Evolutionary conservation across 1,284 basidiomycete genomes (phyloP).

Genomic region (Boletus smithii): DNA sequence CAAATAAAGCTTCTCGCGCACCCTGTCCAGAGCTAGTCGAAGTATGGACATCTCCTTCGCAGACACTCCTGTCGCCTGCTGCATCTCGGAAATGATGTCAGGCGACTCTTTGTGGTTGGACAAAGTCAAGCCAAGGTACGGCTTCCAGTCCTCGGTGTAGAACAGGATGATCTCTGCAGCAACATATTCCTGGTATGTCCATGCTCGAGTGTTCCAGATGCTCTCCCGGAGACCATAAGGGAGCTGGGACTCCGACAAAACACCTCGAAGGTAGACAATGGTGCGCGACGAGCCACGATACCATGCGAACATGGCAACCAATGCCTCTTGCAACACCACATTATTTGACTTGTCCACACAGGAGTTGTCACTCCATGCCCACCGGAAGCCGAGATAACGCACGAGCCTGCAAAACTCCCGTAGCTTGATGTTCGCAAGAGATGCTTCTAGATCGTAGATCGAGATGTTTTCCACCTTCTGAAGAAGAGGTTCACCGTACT

Average conservation of each 20-base stretch:
- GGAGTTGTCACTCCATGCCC: constrained; percentile 1
- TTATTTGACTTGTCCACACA: constrained; percentile 7
- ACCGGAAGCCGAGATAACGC: constrained; percentile 2
- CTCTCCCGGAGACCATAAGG: constrained; percentile 1
- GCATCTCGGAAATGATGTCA: constrained; percentile 1
- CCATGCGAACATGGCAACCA: constrained; percentile 1
- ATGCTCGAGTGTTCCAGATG: constrained; percentile 4
- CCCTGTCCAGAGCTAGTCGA: constrained; percentile 1
- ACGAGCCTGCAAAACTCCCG: constrained; percentile 3
- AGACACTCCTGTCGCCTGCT: neutral
- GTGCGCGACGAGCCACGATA: neutral
- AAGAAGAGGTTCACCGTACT: neutral
- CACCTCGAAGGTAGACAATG: neutral
- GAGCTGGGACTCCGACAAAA: neutral
- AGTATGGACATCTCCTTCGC: neutral
- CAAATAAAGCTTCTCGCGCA: constrained; percentile 8
- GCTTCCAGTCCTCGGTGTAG: neutral
- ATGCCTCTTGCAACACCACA: constrained; percentile 8
- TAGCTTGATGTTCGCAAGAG: constrained; percentile 6
- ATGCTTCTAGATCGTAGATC: constrained; percentile 4
- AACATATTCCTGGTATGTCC: no score
- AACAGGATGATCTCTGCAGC: neutral
- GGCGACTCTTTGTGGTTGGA: constrained; percentile 4
- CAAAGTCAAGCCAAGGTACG: neutral
- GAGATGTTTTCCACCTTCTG: constrained; percentile 1